Evolutionary conservation across 2,329 filamentous ascomycete species (phyloP).

Genomic region (Aspergillus cejpii): DNA sequence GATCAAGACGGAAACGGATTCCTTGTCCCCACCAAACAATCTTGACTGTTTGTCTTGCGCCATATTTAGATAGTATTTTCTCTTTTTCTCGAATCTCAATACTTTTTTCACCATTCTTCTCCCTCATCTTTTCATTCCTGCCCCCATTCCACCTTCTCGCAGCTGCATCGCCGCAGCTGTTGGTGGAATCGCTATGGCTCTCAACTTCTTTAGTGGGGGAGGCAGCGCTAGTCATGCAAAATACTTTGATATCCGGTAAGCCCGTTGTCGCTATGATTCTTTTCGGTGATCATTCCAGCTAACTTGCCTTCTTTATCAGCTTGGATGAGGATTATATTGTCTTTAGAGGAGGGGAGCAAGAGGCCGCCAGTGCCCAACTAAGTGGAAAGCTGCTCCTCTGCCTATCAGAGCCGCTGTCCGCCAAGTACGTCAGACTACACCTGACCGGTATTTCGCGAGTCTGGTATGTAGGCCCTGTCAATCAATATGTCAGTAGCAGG

Average conservation of each 20-base stretch:
- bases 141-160: conserved; percentile 11
- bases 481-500: too few species aligned
- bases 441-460: conserved; percentile 64
- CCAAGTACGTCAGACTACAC: conserved; percentile 67
- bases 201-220: conserved; percentile 42
- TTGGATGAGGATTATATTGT: conserved; percentile 74
- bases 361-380: conserved; percentile 67
- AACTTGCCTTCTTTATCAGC: conserved; percentile 39
- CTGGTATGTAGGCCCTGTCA: conserved; percentile 48
- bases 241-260: conserved; percentile 46
- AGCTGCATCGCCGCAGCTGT: conserved; percentile 18
- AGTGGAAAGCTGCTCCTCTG: conserved; percentile 70
- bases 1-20: conserved; percentile 31
- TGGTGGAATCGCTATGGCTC: conserved; percentile 34
- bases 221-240: conserved; percentile 42
- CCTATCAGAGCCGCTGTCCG: conserved; percentile 59
- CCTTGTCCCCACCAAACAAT: conserved; percentile 9
- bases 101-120: conserved; percentile 9
- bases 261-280: conserved; percentile 13
- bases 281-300: conserved; percentile 12
- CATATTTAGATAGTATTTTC: conserved; percentile 14
- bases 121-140: neutral
- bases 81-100: conserved; percentile 11
- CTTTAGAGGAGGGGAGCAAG: conserved; percentile 66
- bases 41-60: conserved; percentile 6